A percentile compares a stretch with the other conserved stretches of the same genome.
These are phyloP conservation scores for Chondrus crispus DNA, from an alignment of 23 red algal genomes.

Conservation along the genomic window DNA sequence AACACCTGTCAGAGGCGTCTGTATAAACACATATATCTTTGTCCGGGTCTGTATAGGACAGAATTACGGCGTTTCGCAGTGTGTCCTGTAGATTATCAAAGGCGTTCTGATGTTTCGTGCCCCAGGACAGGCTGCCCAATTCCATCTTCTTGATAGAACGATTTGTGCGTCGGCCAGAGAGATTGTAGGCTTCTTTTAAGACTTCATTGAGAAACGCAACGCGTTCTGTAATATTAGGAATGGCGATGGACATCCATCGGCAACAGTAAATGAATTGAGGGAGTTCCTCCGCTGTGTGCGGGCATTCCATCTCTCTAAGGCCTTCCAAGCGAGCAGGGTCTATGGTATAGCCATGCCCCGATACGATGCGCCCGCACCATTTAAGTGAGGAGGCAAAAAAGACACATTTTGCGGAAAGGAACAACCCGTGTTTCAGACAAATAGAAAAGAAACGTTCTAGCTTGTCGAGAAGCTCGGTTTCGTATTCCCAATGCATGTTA, in stretches of 20 bases:
- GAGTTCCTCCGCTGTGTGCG: not conserved
- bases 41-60: not conserved
- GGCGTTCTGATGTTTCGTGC: not conserved
- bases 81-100: not conserved
- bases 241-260: not conserved
- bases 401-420: not conserved
- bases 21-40: conserved; percentile 16
- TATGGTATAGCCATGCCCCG: not conserved
- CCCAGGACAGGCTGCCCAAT: not conserved
- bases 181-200: conserved; percentile 1
- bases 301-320: not conserved
- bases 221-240: not conserved
- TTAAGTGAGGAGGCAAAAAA: not conserved
- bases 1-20: conserved; percentile 5
- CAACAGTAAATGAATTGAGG: not conserved
- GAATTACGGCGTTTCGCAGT: not conserved
- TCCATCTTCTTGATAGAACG: not conserved
- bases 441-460: not conserved
- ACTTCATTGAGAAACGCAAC: not conserved
- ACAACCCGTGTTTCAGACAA: not conserved
- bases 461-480: not conserved
- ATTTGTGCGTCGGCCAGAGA: not conserved
- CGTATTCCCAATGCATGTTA: not conserved
- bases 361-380: not conserved
- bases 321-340: not conserved